Conservation (phyloP, 768 basidiomycete genomes). For the Cyclocybe aegerita region DNA sequence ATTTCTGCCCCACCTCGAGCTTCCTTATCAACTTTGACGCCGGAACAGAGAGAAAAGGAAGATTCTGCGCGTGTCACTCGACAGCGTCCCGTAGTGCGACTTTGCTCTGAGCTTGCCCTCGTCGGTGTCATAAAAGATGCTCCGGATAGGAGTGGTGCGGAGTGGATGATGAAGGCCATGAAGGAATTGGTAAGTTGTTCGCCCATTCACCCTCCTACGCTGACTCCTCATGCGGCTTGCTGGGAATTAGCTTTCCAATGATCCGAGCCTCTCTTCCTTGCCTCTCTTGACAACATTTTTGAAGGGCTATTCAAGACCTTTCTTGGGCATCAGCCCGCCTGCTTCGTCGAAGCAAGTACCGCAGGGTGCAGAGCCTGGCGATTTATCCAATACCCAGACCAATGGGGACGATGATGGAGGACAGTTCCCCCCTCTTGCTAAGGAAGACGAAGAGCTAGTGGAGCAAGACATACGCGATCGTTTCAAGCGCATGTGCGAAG, state of each 20-base stretch:
- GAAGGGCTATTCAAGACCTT: conserved; percentile 88
- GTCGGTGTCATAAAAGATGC: conserved; percentile 81
- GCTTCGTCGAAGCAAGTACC: conserved; percentile 58
- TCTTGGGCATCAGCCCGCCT: conserved; percentile 72
- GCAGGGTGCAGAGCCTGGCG: conserved; percentile 53
- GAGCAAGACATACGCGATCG: conserved; percentile 84
- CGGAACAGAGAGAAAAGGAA: conserved; percentile 91
- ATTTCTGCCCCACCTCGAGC: conserved; percentile 61
- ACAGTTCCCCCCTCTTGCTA: conserved; percentile 39
- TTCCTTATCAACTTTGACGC: conserved; percentile 52
- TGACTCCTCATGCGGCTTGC: conserved; percentile 7
- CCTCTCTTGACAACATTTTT: conserved; percentile 91
- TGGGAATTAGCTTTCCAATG: conserved; percentile 72
- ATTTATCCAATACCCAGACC: conserved; percentile 40
- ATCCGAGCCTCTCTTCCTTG: conserved; percentile 82
- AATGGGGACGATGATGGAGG: conserved; percentile 24
- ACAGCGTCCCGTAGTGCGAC: conserved; percentile 83
- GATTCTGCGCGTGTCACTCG: conserved; percentile 75
- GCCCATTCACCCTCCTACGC: not conserved
- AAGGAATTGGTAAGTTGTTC: conserved; percentile 72
- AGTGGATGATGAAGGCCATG: conserved; percentile 86
- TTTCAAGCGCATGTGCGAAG: conserved; percentile 90
- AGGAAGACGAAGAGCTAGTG: conserved; percentile 73
- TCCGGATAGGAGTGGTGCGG: conserved; percentile 69
- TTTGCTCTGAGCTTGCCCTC: conserved; percentile 88